Evolutionary conservation across 139 green algal genomes (phyloP), one percentile per base, ranked within the genome.

Genomic region (Diplosphaera chodatii): DNA sequence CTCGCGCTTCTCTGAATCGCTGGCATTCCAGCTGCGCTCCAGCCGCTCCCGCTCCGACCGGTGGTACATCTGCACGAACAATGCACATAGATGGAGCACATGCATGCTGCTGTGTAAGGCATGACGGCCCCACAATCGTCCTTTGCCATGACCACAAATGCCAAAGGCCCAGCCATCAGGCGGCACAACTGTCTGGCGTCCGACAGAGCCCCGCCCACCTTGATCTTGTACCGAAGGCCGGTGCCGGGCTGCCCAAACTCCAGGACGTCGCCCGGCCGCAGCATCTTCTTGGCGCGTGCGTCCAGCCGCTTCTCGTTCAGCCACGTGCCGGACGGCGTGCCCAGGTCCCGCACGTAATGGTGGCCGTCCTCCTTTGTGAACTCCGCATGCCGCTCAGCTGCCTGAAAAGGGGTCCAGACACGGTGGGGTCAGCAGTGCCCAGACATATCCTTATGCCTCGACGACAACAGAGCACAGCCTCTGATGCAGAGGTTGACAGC

Each of bases 231-330:
- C 48, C n/a, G 33, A 2, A 25, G 21, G 21, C 22, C 4, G 18
- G 22, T 25, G 29, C 59, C 55, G 29, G 64, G 56, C 27, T 30
- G 23, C 1, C 74, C 74, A 55, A 74, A 71, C 27, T 64, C 31
- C 3, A 79, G 25, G 28, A 63, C 40, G 64, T 79, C 74, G 28
- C 70, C 74, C 15, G 74, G 74, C 40, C 27, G 25, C 15, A 79
- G 41, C 31, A 28, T 64, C n/a, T 41, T 23, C n/a, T n/a, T 18
- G 27, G 67, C 40, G 20, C 40, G 10, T 27, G 68, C 20, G 28
- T 56, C 40, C 40, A 92, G 23, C 20, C 70, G 66, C 28, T 68
- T 63, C 23, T 81, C 86, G 72, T 94, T 94, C 3, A 93, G 34
- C 77, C 79, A 96, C 0, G 90, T 94, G 66, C 85, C 86, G 13